These are phyloP conservation scores for Cupressus sempervirens DNA, from an alignment of 75 land plant genomes.

Conservation along the genomic window DNA sequence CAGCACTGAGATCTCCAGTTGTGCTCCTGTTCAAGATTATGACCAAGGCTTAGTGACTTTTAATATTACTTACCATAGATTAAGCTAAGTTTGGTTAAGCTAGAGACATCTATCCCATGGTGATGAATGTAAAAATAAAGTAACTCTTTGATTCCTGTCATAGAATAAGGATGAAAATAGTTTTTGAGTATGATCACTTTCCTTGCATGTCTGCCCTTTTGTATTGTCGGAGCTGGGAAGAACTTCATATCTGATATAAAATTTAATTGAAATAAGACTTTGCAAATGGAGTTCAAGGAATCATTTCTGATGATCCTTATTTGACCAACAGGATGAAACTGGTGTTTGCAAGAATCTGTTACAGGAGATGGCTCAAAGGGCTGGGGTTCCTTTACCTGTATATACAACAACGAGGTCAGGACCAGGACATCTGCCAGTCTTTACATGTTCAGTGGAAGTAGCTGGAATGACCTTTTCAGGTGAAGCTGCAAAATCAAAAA, in stretches of 20 bases:
- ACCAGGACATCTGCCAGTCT: conserved; percentile 82
- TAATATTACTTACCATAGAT: background rate
- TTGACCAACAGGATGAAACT: conserved; percentile 56
- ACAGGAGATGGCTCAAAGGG: conserved; percentile 88
- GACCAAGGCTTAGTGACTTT: background rate
- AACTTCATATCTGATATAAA: background rate
- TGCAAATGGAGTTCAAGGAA: background rate
- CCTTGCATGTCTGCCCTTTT: background rate
- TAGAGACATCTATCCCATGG: background rate
- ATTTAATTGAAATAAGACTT: background rate
- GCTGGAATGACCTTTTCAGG: conserved; percentile 74
- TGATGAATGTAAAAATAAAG: background rate
- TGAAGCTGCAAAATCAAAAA: conserved; percentile 88
- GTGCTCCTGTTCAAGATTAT: background rate
- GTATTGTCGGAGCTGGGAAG: background rate
- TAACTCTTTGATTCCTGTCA: background rate
- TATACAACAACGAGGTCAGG: conserved; percentile 74
- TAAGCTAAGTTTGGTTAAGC: background rate
- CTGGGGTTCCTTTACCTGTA: conserved; percentile 75
- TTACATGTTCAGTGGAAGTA: conserved; percentile 77
- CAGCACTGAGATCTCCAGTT: background rate
- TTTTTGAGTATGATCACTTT: background rate
- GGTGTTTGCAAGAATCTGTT: conserved; percentile 86
- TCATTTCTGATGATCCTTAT: background rate
- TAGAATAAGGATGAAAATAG: background rate